Conservation (phyloP, 2,329 filamentous ascomycete genomes). For the Helminthosporium solani region DNA sequence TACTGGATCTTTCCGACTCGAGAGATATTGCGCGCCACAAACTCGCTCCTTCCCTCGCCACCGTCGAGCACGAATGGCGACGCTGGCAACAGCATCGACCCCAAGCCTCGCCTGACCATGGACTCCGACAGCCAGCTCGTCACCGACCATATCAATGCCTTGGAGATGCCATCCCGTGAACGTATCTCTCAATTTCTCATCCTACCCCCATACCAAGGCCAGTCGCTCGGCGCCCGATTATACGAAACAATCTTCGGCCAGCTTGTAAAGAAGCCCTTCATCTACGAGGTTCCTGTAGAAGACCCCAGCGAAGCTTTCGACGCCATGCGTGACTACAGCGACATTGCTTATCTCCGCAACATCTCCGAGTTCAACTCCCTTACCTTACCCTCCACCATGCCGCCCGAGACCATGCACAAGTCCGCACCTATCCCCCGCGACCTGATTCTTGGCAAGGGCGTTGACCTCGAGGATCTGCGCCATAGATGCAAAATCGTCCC, state of each 20-base stretch:
- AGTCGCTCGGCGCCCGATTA: slow-evolving; percentile 75
- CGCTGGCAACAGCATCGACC: slow-evolving; percentile 45
- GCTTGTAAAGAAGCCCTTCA: slow-evolving; percentile 66
- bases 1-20: slow-evolving; percentile 66
- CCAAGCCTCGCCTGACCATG: slow-evolving; percentile 25
- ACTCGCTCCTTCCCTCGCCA: slow-evolving; percentile 35
- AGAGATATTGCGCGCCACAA: slow-evolving; percentile 42
- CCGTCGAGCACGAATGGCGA: slow-evolving; percentile 35
- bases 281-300: slow-evolving; percentile 86
- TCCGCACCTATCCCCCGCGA: slow-evolving; percentile 52
- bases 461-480: slow-evolving; percentile 58
- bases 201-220: slow-evolving; percentile 79
- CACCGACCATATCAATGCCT: slow-evolving; percentile 46
- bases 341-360: slow-evolving; percentile 64
- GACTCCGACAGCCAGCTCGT: slow-evolving; percentile 34
- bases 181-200: slow-evolving; percentile 93
- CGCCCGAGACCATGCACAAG: slow-evolving; percentile 54
- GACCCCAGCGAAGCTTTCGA: slow-evolving; percentile 89
- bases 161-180: slow-evolving; percentile 70
- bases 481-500: slow-evolving; percentile 68
- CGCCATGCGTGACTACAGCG: slow-evolving; percentile 72
- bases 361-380: slow-evolving; percentile 60
- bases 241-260: slow-evolving; percentile 77
- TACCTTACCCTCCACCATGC: slow-evolving; percentile 51
- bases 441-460: slow-evolving; percentile 58